phyloP scores from a whole-genome alignment of 768 basidiomycete species.

The Amanita molliuscula region DNA sequence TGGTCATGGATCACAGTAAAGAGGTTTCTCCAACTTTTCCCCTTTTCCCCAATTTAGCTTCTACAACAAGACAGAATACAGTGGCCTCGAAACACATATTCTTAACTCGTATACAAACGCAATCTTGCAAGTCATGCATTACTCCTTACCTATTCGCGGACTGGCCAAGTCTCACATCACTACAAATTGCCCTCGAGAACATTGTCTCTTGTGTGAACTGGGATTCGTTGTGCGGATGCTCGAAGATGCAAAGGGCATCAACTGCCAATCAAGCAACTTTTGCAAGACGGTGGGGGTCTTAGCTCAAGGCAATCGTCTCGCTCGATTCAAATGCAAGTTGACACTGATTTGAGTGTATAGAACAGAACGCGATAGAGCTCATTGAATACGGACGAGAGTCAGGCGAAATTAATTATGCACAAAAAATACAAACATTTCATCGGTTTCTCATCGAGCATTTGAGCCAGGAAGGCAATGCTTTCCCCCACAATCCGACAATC shows the following conservation, averaged over 20 bases:
- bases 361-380: conserved; percentile 72
- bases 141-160: conserved; percentile 61
- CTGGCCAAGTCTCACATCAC: conserved; percentile 90
- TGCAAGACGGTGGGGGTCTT: conserved; percentile 87
- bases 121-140: conserved; percentile 85
- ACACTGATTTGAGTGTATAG: conserved; percentile 20
- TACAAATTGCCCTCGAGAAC: conserved; percentile 78
- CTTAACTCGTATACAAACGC: conserved; percentile 95
- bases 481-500: conserved; percentile 47
- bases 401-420: conserved; percentile 66
- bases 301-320: conserved; percentile 56
- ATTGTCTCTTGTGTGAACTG: conserved; percentile 90
- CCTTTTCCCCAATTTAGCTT: conserved; percentile 39
- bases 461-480: conserved; percentile 58
- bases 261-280: conserved; percentile 96
- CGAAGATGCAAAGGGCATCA: conserved; percentile 86
- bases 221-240: conserved; percentile 95
- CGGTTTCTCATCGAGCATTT: conserved; percentile 87
- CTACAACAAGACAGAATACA: conserved; percentile 85
- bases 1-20: neutral
- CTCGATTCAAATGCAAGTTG: neutral
- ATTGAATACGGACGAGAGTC: conserved; percentile 80
- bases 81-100: conserved; percentile 95
- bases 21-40: conserved; percentile 1
- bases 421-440: conserved; percentile 92